Evolutionary conservation across 2,329 filamentous ascomycete genomes (phyloP).

Genomic region (Claviceps sp.): DNA sequence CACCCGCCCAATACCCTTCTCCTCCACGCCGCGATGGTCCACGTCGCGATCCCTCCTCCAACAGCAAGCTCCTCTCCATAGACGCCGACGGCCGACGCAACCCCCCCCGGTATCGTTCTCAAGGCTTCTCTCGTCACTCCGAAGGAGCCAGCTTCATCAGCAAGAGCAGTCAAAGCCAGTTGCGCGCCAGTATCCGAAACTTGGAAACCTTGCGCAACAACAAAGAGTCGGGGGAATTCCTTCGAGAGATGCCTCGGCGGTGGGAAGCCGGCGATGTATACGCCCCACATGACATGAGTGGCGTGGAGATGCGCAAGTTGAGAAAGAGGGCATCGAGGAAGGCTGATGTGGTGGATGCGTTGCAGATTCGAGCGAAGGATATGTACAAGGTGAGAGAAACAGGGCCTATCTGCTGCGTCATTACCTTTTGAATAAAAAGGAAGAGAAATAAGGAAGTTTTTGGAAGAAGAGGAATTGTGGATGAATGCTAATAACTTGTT

Average conservation of each 20-base stretch:
- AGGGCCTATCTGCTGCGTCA: too few relatives aligned
- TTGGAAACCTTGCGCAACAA: slow-evolving; percentile 18
- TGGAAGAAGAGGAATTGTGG: not conserved
- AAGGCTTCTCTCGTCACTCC: slow-evolving; percentile 6
- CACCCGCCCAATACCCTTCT: slow-evolving; percentile 12
- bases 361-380: slow-evolving; percentile 67
- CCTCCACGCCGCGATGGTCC: slow-evolving; percentile 4
- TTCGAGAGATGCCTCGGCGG: slow-evolving; percentile 51
- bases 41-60: slow-evolving; percentile 7
- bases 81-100: slow-evolving; percentile 9
- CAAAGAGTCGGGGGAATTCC: slow-evolving; percentile 36
- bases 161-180: slow-evolving; percentile 11
- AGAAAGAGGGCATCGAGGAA: slow-evolving; percentile 42
- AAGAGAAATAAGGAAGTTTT: not conserved
- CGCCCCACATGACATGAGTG: slow-evolving; percentile 73
- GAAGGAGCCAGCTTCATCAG: slow-evolving; percentile 16
- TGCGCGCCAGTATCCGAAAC: slow-evolving; percentile 20
- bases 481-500: not conserved
- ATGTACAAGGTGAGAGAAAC: slow-evolving; percentile 64
- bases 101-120: not conserved
- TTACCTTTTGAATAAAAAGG: too few relatives aligned
- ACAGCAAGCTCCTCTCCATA: slow-evolving; percentile 13
- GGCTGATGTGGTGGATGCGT: slow-evolving; percentile 62
- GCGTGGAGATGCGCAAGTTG: slow-evolving; percentile 72
- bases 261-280: slow-evolving; percentile 79